These are phyloP conservation scores for Phytophthora nicotianae DNA, from an alignment of 352 stramenopile species.

Conservation along the genomic window DNA sequence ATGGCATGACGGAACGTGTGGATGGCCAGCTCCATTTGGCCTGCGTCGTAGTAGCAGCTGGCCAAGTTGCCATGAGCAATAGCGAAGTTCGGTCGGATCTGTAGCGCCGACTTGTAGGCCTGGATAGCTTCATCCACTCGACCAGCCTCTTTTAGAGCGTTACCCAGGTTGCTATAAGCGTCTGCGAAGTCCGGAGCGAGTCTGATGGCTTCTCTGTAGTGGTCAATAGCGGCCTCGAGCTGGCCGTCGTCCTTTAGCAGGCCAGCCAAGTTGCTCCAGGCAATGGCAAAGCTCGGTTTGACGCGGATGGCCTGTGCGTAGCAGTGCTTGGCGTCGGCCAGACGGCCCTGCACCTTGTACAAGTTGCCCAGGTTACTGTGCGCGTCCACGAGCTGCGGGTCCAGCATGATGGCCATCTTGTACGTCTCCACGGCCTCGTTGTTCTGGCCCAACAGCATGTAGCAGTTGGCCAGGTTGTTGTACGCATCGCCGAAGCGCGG, in stretches of 20 bases:
- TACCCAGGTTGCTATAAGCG: conserved; percentile 87
- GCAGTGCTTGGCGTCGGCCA: conserved; percentile 89
- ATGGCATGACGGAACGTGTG: conserved; percentile 91
- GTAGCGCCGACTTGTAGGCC: conserved; percentile 87
- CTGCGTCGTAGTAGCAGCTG: conserved; percentile 89
- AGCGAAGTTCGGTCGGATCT: conserved; percentile 89
- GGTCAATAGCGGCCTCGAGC: conserved; percentile 76
- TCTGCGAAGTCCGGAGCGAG: conserved; percentile 87
- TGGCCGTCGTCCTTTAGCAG: conserved; percentile 92
- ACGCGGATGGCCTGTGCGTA: conserved; percentile 92
- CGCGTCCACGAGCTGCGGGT: conserved; percentile 92
- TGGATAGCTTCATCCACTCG: conserved; percentile 74
- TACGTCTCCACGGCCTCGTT: conserved; percentile 93
- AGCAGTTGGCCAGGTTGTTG: conserved; percentile 92
- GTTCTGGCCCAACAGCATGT: conserved; percentile 92
- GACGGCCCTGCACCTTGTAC: conserved; percentile 87
- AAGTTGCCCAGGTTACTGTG: conserved; percentile 95
- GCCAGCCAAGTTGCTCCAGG: conserved; percentile 92
- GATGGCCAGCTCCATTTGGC: conserved; percentile 85
- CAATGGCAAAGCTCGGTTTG: conserved; percentile 90
- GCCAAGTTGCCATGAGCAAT: conserved; percentile 93
- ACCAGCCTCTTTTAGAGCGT: conserved; percentile 81
- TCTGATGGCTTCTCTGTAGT: conserved; percentile 86
- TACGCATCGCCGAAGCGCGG: conserved; percentile 92
- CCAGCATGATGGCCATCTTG: conserved; percentile 92